A percentile compares a stretch with the other conserved stretches of the same genome.
phyloP scores from a whole-genome alignment of 2,329 filamentous ascomycete species.

The Rhytidhysteron rufulum region DNA sequence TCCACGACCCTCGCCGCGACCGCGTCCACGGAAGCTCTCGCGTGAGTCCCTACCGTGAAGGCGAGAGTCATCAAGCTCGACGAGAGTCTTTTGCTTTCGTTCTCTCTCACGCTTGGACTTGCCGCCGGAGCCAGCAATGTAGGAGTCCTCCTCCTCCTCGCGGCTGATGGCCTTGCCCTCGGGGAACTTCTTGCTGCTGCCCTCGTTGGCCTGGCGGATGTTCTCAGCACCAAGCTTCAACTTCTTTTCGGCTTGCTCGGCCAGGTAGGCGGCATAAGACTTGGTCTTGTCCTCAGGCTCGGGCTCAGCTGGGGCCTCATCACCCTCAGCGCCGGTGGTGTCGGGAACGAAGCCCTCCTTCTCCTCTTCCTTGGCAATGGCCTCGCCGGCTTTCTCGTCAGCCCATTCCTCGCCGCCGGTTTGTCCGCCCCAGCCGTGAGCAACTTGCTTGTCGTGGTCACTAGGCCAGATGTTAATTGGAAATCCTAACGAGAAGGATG shows the following conservation, averaged over 20 bases:
- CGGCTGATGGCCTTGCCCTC: constrained; percentile 65
- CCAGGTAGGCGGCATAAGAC: constrained; percentile 86
- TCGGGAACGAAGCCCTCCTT: constrained; percentile 53
- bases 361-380: constrained; percentile 80
- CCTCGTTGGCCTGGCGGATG: constrained; percentile 89
- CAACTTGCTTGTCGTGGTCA: constrained; percentile 81
- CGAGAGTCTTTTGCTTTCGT: constrained; percentile 83
- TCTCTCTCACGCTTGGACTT: constrained; percentile 82
- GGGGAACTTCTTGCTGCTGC: constrained; percentile 92
- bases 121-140: constrained; percentile 68
- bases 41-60: constrained; percentile 30
- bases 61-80: constrained; percentile 79
- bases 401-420: constrained; percentile 80
- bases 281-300: constrained; percentile 81
- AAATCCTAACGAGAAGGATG: not conserved
- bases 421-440: constrained; percentile 81
- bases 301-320: constrained; percentile 38
- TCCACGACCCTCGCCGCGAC: constrained; percentile 49
- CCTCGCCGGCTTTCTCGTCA: constrained; percentile 88
- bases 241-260: constrained; percentile 73
- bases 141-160: constrained; percentile 61
- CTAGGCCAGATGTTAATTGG: constrained; percentile 40
- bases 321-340: constrained; percentile 46
- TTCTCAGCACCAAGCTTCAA: constrained; percentile 63
- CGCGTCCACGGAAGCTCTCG: constrained; percentile 20